These are phyloP conservation scores for Syncephalastrum racemosum DNA, from an alignment of 371 early-diverging fungal species.

Conservation along the genomic window DNA sequence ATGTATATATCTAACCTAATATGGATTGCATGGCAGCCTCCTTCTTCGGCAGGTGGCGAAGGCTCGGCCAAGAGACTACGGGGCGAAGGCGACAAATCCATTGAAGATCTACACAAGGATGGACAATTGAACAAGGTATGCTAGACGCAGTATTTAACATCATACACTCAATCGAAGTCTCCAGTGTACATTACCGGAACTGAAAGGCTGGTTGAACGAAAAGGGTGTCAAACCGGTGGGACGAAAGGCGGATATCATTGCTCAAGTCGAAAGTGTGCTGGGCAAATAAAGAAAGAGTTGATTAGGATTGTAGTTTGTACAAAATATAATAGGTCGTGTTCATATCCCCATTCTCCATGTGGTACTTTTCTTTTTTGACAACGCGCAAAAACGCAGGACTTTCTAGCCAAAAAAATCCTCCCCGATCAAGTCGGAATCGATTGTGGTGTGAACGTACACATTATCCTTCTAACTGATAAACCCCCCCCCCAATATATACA, in stretches of 20 bases:
- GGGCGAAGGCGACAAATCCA: conserved; percentile 6
- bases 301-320: too few species aligned
- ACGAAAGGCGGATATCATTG: conserved; percentile 54
- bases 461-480: too few species aligned
- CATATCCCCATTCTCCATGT: too few species aligned
- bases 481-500: too few species aligned
- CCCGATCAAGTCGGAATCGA: too few species aligned
- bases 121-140: conserved; percentile 11
- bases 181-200: conserved; percentile 44
- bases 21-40: background rate
- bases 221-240: conserved; percentile 32
- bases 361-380: too few species aligned
- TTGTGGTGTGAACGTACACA: too few species aligned
- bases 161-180: background rate
- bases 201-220: conserved; percentile 51
- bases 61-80: background rate
- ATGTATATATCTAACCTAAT: background rate
- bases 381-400: too few species aligned
- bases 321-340: too few species aligned
- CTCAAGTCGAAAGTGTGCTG: conserved; percentile 28
- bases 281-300: too few species aligned
- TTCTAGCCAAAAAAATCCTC: too few species aligned
- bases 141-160: background rate
- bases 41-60: conserved; percentile 6
- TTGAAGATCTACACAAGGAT: conserved; percentile 13